phyloP scores from a whole-genome alignment of 768 basidiomycete species.

The Boletellus sp. region DNA sequence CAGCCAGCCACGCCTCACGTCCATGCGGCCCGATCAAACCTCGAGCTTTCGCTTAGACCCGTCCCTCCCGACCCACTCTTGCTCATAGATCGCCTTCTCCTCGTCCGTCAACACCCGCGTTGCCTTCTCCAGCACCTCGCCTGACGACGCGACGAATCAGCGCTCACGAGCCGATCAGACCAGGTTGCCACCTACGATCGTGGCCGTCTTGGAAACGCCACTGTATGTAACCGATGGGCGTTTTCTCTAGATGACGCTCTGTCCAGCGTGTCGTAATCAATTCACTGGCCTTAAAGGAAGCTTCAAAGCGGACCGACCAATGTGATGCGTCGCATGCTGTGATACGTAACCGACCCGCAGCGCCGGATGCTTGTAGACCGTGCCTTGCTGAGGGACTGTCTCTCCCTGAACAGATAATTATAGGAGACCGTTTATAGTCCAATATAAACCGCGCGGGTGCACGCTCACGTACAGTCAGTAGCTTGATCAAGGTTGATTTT shows the following conservation, averaged over 20 bases:
- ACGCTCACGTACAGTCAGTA: slow-evolving; percentile 64
- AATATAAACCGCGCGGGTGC: slow-evolving; percentile 1
- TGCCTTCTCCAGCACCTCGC: slow-evolving; percentile 86
- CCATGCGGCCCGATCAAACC: slow-evolving; percentile 40
- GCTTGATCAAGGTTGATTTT: slow-evolving; percentile 93
- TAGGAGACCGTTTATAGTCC: slow-evolving; percentile 8
- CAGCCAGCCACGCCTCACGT: slow-evolving; percentile 14
- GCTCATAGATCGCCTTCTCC: slow-evolving; percentile 73
- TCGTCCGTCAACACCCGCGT: slow-evolving; percentile 88
- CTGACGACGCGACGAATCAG: slow-evolving; percentile 35
- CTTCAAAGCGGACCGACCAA: slow-evolving; percentile 46
- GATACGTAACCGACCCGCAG: slow-evolving; percentile 96
- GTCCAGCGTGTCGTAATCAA: slow-evolving; percentile 19
- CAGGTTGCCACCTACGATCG: slow-evolving; percentile 62
- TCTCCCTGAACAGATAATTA: slow-evolving; percentile 59
- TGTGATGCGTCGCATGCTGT: slow-evolving; percentile 97
- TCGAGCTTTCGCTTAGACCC: slow-evolving; percentile 90
- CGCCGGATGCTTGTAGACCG: slow-evolving; percentile 91
- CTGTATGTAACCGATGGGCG: slow-evolving; percentile 94
- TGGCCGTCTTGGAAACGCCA: slow-evolving; percentile 99
- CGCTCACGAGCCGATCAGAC: slow-evolving; percentile 7
- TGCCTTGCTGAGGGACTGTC: slow-evolving; percentile 84
- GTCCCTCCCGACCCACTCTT: slow-evolving; percentile 87
- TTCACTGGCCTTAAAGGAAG: slow-evolving; percentile 12
- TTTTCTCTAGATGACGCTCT: slow-evolving; percentile 95